A percentile compares a stretch with the other conserved stretches of the same genome.
Conservation (phyloP, 2,329 filamentous ascomycete species). For the Colletotrichum tamarilloi region DNA sequence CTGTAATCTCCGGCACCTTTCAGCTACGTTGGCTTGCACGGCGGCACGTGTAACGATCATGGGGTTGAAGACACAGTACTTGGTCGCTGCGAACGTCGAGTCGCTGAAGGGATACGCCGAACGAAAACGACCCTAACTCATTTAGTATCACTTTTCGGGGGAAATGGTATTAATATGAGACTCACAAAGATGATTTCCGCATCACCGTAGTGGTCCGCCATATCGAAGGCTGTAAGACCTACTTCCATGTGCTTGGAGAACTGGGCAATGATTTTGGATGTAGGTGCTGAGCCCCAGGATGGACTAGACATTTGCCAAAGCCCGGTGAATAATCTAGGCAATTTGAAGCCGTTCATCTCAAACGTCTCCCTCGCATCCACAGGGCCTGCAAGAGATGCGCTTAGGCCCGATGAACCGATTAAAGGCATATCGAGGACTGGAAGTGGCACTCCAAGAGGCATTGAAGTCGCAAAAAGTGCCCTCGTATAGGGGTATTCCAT, state of each 20-base stretch:
- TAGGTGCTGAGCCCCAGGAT: constrained; percentile 42
- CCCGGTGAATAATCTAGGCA: constrained; percentile 45
- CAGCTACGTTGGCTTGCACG: constrained; percentile 43
- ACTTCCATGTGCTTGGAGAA: constrained; percentile 40
- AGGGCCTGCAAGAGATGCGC: neutral
- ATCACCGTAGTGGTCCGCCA: constrained; percentile 49
- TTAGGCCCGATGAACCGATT: no score
- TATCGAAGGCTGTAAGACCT: constrained; percentile 45
- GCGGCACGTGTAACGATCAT: constrained; percentile 42
- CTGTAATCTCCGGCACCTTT: constrained; percentile 46
- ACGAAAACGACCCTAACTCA: constrained; percentile 46
- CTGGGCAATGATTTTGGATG: constrained; percentile 41
- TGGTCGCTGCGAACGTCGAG: constrained; percentile 46
- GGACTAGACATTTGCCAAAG: constrained; percentile 47
- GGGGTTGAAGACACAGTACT: constrained; percentile 49
- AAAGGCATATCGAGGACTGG: neutral
- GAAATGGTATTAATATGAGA: neutral
- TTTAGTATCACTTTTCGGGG: neutral
- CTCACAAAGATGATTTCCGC: constrained; percentile 38
- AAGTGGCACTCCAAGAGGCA: constrained; percentile 2
- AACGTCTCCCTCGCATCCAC: constrained; percentile 38
- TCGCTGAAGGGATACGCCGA: constrained; percentile 41
- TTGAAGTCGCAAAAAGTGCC: constrained; percentile 10
- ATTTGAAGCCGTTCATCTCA: constrained; percentile 35
- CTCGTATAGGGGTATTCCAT: constrained; percentile 15